Percentiles rank a stretch among this genome's conserved stretches.
Conservation (phyloP, 2,329 filamentous ascomycete species). For the Fusarium lateritium region DNA sequence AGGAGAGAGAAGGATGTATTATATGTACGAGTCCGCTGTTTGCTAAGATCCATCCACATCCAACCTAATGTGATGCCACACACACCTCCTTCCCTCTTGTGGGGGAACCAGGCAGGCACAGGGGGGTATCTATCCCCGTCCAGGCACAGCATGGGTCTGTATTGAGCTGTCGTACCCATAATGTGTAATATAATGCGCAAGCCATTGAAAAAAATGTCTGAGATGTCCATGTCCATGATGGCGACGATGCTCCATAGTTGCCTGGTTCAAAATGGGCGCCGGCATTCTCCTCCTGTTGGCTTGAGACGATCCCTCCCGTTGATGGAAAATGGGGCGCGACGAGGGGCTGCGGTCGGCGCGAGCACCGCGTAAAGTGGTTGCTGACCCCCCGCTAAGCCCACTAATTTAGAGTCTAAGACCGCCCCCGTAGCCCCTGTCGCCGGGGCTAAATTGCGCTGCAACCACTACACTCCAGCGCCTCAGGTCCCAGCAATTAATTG, state of each 20-base stretch:
- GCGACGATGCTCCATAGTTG: conserved; percentile 51
- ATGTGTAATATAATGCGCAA: conserved; percentile 22
- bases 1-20: conserved; percentile 27
- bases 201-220: conserved; percentile 35
- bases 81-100: conserved; percentile 27
- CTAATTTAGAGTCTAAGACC: conserved; percentile 46
- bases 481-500: conserved; percentile 40
- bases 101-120: conserved; percentile 43
- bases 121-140: conserved; percentile 37
- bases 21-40: conserved; percentile 26
- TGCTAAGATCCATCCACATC: conserved; percentile 23
- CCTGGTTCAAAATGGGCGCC: conserved; percentile 46
- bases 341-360: conserved; percentile 47
- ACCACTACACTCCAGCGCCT: conserved; percentile 40
- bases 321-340: conserved; percentile 49
- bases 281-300: conserved; percentile 40
- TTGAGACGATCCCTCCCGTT: conserved; percentile 43
- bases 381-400: conserved; percentile 45
- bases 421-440: conserved; percentile 33
- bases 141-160: conserved; percentile 36
- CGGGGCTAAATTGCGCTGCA: conserved; percentile 37
- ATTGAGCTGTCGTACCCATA: conserved; percentile 15
- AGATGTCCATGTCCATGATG: conserved; percentile 39
- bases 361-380: conserved; percentile 51
- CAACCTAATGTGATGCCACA: conserved; percentile 41